Conservation (phyloP, 1,284 basidiomycete genomes). For the Cystobasidium slooffiae region DNA sequence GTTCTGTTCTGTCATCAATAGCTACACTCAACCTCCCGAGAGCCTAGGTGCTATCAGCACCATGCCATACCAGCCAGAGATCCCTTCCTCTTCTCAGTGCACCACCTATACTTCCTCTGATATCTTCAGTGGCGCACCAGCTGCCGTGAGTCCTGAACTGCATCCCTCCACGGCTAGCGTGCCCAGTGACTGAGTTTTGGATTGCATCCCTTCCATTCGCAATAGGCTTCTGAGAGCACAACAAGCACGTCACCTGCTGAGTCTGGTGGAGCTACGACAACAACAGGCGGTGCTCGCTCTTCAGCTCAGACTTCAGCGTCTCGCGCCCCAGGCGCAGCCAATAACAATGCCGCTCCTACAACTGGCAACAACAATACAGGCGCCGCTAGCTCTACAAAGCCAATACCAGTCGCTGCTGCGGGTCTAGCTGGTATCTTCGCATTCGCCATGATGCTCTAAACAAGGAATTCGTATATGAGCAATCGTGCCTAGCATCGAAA, state of each 20-base stretch:
- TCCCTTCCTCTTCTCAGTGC: constrained; percentile 70
- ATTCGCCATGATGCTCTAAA: constrained; percentile 6
- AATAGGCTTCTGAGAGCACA: constrained; percentile 19
- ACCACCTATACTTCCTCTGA: constrained; percentile 63
- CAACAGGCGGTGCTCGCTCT: constrained; percentile 44
- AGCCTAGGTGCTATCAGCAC: constrained; percentile 64
- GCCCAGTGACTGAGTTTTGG: too few species aligned
- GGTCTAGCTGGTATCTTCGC: constrained; percentile 18
- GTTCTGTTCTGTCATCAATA: constrained; percentile 17
- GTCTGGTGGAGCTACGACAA: constrained; percentile 9
- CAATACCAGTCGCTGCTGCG: constrained; percentile 9
- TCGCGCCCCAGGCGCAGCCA: constrained; percentile 31
- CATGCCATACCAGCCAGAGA: constrained; percentile 66
- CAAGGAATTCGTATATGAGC: not conserved
- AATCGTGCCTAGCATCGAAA: not conserved
- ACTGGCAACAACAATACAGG: constrained; percentile 18
- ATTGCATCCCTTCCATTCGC: too few species aligned
- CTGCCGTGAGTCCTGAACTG: constrained; percentile 31
- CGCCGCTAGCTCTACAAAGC: not conserved
- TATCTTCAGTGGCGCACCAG: constrained; percentile 60
- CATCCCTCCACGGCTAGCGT: too few species aligned
- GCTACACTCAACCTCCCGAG: constrained; percentile 67
- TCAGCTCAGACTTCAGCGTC: constrained; percentile 12
- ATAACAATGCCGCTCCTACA: constrained; percentile 47
- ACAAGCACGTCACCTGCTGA: not conserved